A percentile compares a stretch with the other conserved stretches of the same genome.
Evolutionary conservation across 768 basidiomycete species (phyloP).

Genomic region (Erythrobasidium yunnanense): DNA sequence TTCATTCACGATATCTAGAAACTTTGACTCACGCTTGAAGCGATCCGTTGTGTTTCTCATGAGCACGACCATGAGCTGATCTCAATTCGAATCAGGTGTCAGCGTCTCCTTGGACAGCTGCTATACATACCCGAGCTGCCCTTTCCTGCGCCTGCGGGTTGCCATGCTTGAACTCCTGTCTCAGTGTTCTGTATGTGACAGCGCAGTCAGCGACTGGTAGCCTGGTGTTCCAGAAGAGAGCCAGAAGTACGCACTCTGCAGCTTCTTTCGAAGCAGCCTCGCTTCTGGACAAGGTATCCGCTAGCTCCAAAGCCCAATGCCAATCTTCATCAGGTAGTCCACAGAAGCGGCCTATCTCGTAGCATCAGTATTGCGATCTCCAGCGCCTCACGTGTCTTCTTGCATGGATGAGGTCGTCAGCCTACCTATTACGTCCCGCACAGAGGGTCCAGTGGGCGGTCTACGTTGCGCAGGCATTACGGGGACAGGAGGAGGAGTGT

Average conservation of each 20-base stretch:
- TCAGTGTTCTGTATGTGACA: constrained; percentile 23
- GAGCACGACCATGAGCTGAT: constrained; percentile 30
- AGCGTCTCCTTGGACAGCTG: no score
- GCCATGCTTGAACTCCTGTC: constrained; percentile 34
- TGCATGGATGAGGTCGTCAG: not conserved
- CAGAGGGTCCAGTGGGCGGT: not conserved
- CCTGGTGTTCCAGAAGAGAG: not conserved
- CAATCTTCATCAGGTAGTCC: constrained; percentile 19
- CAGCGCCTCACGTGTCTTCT: not conserved
- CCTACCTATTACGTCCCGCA: constrained; percentile 8
- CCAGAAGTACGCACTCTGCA: not conserved
- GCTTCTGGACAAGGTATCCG: constrained; percentile 12
- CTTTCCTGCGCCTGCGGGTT: constrained; percentile 24
- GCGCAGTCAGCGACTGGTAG: not conserved
- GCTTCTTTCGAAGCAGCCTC: constrained; percentile 10
- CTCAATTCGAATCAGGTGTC: no score
- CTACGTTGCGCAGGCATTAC: no score
- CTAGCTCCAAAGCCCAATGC: constrained; percentile 3
- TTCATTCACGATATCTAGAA: not conserved
- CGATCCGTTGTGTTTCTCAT: constrained; percentile 28
- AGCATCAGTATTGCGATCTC: not conserved
- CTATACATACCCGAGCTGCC: constrained; percentile 13
- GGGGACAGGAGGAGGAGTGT: no score
- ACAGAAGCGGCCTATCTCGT: constrained; percentile 12
- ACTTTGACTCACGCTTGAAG: constrained; percentile 28